These are phyloP conservation scores for Daldinia childiae DNA, from an alignment of 495 filamentous ascomycete species.

Conservation along the genomic window DNA sequence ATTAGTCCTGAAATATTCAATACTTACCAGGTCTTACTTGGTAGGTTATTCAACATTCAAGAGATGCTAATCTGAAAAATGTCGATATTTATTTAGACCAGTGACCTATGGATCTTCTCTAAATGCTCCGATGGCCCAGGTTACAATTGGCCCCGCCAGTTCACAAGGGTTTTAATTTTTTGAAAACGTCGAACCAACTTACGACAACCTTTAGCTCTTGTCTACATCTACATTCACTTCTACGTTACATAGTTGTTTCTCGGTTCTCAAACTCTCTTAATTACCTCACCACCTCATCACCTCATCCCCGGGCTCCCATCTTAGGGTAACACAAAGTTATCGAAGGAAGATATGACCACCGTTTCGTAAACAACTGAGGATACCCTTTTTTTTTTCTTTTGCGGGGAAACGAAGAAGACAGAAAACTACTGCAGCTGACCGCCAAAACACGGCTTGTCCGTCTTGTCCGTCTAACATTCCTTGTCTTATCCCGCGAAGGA, in stretches of 20 bases:
- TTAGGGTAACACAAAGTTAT: constrained; percentile 13
- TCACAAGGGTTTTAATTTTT: constrained; percentile 19
- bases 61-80: constrained; percentile 34
- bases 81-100: constrained; percentile 10
- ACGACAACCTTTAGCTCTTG: neutral
- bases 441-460: constrained; percentile 11
- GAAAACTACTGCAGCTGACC: constrained; percentile 38
- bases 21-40: too few relatives aligned
- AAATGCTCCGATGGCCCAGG: constrained; percentile 27
- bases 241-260: neutral
- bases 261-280: constrained; percentile 5
- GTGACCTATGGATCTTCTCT: constrained; percentile 23
- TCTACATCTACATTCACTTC: neutral
- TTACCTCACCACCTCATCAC: constrained; percentile 22
- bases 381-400: constrained; percentile 14
- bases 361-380: constrained; percentile 18
- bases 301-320: neutral
- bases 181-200: constrained; percentile 2
- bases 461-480: neutral
- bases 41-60: neutral
- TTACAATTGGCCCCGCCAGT: constrained; percentile 34
- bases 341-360: constrained; percentile 14
- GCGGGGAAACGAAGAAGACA: constrained; percentile 22
- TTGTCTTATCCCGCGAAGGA: constrained; percentile 31
- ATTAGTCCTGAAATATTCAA: constrained; percentile 22